Base-by-base conservation (phyloP, 805 yeast genomes). In the Tetrapisispora phaffii region DNA sequence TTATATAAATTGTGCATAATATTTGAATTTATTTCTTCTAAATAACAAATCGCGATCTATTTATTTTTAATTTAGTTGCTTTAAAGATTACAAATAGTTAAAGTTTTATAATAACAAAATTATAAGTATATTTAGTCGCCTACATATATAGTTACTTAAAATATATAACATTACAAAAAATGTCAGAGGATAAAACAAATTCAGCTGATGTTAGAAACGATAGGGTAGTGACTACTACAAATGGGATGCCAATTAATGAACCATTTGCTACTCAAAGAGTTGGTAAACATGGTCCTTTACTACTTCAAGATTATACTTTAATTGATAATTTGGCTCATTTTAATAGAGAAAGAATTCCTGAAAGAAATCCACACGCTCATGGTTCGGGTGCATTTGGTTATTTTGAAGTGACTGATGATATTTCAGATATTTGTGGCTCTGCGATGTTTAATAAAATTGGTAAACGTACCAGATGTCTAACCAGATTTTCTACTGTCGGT, bases 361-460 rank as follows among this genome's bases (percentile, higher is more conserved):
- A 87, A 69, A 75, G 96, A 67, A 95, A 86, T 46, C 95, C 87
- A 31, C 96, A 86, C 60, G 96, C 96, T 44, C 86, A 86, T 63
- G 96, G 95, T 54, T 83, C 89, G 13, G 96, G 96, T 60, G 95
- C 95, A 9, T 85, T 73, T 62, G 95, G 95, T 53, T 75, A 73
- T 53, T 87, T 87, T 62, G 94, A 84, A 65, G 89, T 82, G 43
- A 86, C 95, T 12, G 90, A 86, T 55, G 94, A 85, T 57, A 79
- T 85, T 58, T 69, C 85, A 9, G 90, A 84, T 61, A 58, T 84
- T 39, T 47, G 50, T 47, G 71, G 75, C 22, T 79, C 93, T 41
- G 77, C 77, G 45, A 84, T 87, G 69, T 47, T 35, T 54, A 75
- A 76, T 52, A 69, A 75, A 39, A 73, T 83, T 45, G 96, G 96